A percentile compares a stretch with the other conserved stretches of the same genome.
phyloP scores from a whole-genome alignment of 73 alveolate species.

The Paramecium primaurelia region DNA sequence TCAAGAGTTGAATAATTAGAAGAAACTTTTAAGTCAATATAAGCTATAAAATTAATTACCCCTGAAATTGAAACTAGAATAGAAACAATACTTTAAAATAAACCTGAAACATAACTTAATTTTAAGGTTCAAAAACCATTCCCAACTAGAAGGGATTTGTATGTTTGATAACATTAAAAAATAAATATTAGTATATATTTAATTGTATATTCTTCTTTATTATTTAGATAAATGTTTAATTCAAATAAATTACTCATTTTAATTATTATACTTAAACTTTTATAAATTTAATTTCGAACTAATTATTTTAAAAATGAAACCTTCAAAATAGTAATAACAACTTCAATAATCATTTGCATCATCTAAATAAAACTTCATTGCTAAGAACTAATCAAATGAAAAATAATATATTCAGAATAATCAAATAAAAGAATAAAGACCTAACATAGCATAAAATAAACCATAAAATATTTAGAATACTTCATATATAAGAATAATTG shows the following conservation, averaged over 20 bases:
- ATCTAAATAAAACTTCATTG: background rate
- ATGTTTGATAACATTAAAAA: background rate
- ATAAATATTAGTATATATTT: background rate
- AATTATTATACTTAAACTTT: background rate
- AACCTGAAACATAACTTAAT: constrained; percentile 66
- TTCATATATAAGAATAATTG: background rate
- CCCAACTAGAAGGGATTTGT: constrained; percentile 64
- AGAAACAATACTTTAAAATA: constrained; percentile 70
- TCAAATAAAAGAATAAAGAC: background rate
- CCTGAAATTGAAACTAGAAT: constrained; percentile 74
- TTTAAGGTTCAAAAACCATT: constrained; percentile 55
- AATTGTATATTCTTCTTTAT: background rate
- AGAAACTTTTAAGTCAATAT: constrained; percentile 83
- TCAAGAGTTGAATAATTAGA: constrained; percentile 78
- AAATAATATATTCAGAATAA: background rate
- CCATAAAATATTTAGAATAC: background rate
- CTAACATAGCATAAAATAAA: background rate
- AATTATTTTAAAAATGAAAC: background rate
- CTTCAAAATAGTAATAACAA: background rate
- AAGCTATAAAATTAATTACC: constrained; percentile 69
- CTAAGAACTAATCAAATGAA: background rate
- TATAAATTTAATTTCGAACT: background rate
- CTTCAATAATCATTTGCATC: background rate
- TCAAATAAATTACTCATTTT: background rate
- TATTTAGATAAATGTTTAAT: background rate